Evolutionary conservation across 345 rosid species (phyloP).

Genomic region (Crucihimalaya himalaica): DNA sequence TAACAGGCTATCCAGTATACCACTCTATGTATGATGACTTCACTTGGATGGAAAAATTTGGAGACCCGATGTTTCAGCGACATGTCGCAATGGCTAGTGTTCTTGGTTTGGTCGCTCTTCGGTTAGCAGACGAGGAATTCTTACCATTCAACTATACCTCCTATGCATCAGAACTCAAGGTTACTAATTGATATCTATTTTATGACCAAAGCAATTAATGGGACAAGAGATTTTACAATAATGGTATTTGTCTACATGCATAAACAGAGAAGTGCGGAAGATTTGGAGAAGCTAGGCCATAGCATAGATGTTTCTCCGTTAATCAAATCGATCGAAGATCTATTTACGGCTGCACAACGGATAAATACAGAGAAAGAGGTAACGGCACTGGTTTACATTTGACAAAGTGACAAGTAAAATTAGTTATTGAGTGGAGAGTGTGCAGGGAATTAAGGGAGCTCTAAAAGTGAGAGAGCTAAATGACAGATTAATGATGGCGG

Average conservation of each 20-base stretch:
- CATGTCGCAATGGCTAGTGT: constrained; percentile 82
- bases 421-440: neutral
- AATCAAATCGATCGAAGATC: constrained; percentile 59
- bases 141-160: constrained; percentile 69
- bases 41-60: constrained; percentile 79
- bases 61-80: constrained; percentile 74
- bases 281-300: constrained; percentile 50
- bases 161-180: constrained; percentile 75
- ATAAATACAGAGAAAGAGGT: constrained; percentile 60
- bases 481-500: constrained; percentile 82
- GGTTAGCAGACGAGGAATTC: constrained; percentile 73
- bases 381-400: constrained; percentile 8
- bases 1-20: constrained; percentile 74
- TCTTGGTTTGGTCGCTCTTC: constrained; percentile 75
- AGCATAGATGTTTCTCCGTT: constrained; percentile 50
- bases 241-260: constrained; percentile 15
- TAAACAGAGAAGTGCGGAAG: constrained; percentile 54
- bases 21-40: constrained; percentile 90
- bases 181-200: constrained; percentile 28
- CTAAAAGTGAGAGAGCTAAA: constrained; percentile 60
- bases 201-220: neutral
- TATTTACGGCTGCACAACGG: constrained; percentile 54
- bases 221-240: neutral
- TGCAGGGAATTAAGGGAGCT: constrained; percentile 29
- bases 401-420: neutral